Base-by-base conservation (phyloP, 257 asterid genomes). In the Schizonepeta tenuifolia region DNA sequence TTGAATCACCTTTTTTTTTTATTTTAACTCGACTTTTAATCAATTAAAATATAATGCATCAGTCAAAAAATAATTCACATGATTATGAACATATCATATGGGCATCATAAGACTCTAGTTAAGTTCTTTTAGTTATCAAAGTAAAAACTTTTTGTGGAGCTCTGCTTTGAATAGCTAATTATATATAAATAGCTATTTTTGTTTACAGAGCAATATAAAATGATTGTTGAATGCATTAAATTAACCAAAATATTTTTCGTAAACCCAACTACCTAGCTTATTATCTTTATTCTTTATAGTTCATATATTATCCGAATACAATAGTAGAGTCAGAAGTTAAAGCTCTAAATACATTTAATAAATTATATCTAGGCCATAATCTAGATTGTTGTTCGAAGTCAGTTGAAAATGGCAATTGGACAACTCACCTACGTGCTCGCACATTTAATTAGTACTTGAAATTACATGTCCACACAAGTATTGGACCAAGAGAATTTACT, bases 391-490 rank as follows among this genome's bases (percentile, higher is more conserved):
- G 2, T 40, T n/a, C 12, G 15, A 21, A 31, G n/a, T 26, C 12
- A 36, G 33, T 57, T 13, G 66, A 72, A 49, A 47, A 59, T 66
- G 20, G 55, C 20, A 49, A 67, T 38, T n/a, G 65, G 77, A 76
- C 80, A 79, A 69, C 78, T 79, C 74, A 67, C 14, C 67, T 74
- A 77, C 87, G 84, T 79, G 87, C 80, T 70, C 51, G 74, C 84
- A 79, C 82, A 79, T 73, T 69, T 54, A 72, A n/a, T 44, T 69
- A 53, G 53, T 64, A 44, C 31, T 49, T 69, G 26, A 71, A 56
- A 57, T 71, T 46, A 38, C 13, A 17, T 75, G 70, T 64, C 63
- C 75, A 64, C 70, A 11, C 65, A 50, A 60, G 40, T 56, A 50
- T 66, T 22, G 62, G 68, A 73, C 54, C 41, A 75, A 8, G 54